Percentiles rank a stretch among this genome's conserved stretches.
These are phyloP conservation scores for Uronychia binucleata DNA, from an alignment of 73 alveolate genomes.

Conservation along the genomic window DNA sequence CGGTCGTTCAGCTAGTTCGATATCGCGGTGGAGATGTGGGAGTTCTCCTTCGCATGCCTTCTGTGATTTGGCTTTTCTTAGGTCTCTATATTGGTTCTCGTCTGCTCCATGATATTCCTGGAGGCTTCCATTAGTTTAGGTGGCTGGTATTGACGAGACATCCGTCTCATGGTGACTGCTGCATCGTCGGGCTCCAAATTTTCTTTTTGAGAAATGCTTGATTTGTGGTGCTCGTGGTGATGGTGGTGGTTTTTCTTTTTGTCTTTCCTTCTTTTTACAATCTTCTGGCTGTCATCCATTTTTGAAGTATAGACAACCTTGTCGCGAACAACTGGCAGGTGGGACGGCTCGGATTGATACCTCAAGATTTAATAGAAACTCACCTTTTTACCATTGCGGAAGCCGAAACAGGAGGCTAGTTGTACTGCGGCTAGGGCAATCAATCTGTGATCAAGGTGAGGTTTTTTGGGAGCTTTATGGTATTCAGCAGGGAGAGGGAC, in stretches of 20 bases:
- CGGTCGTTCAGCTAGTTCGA: neutral
- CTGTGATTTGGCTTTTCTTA: neutral
- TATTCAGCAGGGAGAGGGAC: slow-evolving; percentile 9
- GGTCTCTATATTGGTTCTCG: neutral
- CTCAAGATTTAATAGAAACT: neutral
- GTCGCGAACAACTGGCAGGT: neutral
- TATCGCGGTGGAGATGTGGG: neutral
- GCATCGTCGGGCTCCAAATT: neutral
- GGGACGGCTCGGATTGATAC: neutral
- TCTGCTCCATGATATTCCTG: neutral
- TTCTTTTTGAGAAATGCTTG: neutral
- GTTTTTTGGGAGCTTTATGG: slow-evolving; percentile 35
- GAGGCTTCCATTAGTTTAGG: neutral
- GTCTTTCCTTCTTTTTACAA: neutral
- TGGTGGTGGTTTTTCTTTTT: neutral
- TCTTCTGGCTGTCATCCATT: neutral
- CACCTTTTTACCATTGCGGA: neutral
- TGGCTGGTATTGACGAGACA: neutral
- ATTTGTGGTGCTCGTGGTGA: neutral
- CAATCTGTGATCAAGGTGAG: slow-evolving; percentile 30
- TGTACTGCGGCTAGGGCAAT: slow-evolving; percentile 39
- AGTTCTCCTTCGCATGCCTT: neutral
- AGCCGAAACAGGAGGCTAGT: neutral
- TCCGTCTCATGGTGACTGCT: neutral
- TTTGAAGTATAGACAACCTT: neutral